Evolutionary conservation across 2,329 filamentous ascomycete genomes (phyloP), one percentile per base, ranked within the genome.

Genomic region (Phoma sp.): DNA sequence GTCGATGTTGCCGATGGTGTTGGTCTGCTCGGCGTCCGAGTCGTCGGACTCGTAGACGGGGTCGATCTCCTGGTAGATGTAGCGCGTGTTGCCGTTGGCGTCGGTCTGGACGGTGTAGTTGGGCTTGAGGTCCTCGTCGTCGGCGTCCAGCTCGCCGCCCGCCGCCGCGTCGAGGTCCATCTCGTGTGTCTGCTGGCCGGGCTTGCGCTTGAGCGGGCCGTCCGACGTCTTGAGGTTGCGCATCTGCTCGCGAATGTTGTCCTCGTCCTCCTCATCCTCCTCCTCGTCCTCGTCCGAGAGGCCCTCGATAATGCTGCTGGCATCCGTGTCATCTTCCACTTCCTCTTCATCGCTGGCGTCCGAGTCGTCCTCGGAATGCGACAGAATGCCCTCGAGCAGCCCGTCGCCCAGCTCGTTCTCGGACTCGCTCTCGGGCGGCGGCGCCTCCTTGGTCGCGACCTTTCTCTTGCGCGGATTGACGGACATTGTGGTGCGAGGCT

Each of bases 41-140:
- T 97, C 93, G 77, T 99, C 96, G 1, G 93, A 96, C 71, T 98
- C 95, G 77, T 99, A 97, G 47, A 92, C 88, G 2, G 93, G 91
- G 63, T 98, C 89, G 60, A 99, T 92, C 72, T 98, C 95, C 59
- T 90, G 86, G 77, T 98, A 99, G 37, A 97, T 83, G 72, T 96
- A 99, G 74, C 95, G 87, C 60, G 88, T 85, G 67, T 92, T 90
- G 56, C 95, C 95, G 77, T 97, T 95, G 64, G 95, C 93, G 68
- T 97, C 95, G 52, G 83, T 89, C 36, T 89, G 82, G 59, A 88
- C 78, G 26, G 79, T 84, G 72, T 83, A 87, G 67, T 86, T 86
- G 18, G 79, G 77, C 55, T 70, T 70, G 28, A 72, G 54, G 21
- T 66, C 59, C 20, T 72, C 69, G 32, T 74, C 66, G n/a, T 59